Evolutionary conservation across 164 flowering plant genomes (phyloP).

Genomic region (Taxillus chinensis): DNA sequence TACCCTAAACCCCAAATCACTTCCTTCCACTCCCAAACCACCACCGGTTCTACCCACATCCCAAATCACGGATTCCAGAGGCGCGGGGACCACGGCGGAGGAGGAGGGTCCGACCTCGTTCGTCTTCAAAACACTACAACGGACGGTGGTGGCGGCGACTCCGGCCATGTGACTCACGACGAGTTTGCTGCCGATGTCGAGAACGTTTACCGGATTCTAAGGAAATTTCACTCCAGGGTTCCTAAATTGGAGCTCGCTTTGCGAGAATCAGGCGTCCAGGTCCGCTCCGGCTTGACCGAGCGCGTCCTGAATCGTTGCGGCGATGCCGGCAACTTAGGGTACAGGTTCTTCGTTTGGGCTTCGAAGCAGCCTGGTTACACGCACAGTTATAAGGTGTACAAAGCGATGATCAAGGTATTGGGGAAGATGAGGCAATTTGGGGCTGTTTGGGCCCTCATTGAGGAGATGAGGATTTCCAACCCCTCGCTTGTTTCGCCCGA

Average conservation of each 20-base stretch:
- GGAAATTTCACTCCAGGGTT: constrained; percentile 63
- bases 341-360: constrained; percentile 71
- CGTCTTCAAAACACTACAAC: constrained; percentile 20
- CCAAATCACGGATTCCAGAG: constrained; percentile 1
- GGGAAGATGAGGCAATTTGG: constrained; percentile 89
- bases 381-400: constrained; percentile 68
- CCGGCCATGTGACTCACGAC: constrained; percentile 14
- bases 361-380: constrained; percentile 67
- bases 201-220: constrained; percentile 54
- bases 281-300: constrained; percentile 51
- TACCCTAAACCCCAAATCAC: background rate
- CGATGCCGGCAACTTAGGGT: constrained; percentile 82
- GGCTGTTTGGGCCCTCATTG: constrained; percentile 83
- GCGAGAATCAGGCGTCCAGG: constrained; percentile 39
- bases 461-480: constrained; percentile 70
- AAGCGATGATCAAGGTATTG: constrained; percentile 58
- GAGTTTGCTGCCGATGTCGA: constrained; percentile 62
- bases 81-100: background rate
- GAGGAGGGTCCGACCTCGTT: constrained; percentile 18
- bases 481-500: constrained; percentile 52
- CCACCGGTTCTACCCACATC: constrained; percentile 3
- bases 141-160: too few species aligned
- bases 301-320: constrained; percentile 78
- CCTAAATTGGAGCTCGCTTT: constrained; percentile 80
- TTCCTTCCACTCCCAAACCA: constrained; percentile 6